These are phyloP conservation scores for Eragrostis curvula DNA, from an alignment of 176 grass and related monocot species.

Conservation along the genomic window DNA sequence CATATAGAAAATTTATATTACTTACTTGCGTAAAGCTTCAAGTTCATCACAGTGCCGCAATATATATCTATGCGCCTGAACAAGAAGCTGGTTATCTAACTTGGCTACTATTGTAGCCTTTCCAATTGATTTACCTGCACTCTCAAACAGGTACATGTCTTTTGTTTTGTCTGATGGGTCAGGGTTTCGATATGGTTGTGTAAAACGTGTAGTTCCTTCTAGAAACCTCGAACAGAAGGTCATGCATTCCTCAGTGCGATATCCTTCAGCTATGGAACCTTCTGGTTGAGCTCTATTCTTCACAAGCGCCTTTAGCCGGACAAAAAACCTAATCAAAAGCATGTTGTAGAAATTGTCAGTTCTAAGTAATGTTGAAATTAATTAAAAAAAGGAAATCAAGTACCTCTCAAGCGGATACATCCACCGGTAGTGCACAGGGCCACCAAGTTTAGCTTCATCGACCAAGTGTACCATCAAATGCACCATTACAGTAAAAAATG, in stretches of 20 bases:
- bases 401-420: constrained; percentile 46
- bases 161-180: background rate
- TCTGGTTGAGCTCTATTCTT: constrained; percentile 30
- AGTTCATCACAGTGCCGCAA: constrained; percentile 7
- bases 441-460: constrained; percentile 26
- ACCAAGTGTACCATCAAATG: constrained; percentile 46
- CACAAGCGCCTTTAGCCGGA: constrained; percentile 10
- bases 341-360: background rate
- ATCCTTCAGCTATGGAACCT: constrained; percentile 45
- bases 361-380: background rate
- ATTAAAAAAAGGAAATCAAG: background rate
- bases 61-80: background rate
- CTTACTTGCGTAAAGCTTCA: background rate
- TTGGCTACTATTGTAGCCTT: background rate
- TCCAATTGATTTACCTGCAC: background rate
- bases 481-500: constrained; percentile 32
- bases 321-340: background rate
- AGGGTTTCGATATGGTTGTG: background rate
- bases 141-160: background rate
- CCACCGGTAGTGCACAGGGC: constrained; percentile 29
- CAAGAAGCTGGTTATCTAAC: background rate
- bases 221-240: constrained; percentile 2
- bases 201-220: constrained; percentile 6
- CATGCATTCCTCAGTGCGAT: constrained; percentile 19
- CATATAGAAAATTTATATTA: background rate